Percentiles rank a stretch among this genome's conserved stretches.
Conservation (phyloP, 129 eudicot species). For the Oenanthe sinensis region DNA sequence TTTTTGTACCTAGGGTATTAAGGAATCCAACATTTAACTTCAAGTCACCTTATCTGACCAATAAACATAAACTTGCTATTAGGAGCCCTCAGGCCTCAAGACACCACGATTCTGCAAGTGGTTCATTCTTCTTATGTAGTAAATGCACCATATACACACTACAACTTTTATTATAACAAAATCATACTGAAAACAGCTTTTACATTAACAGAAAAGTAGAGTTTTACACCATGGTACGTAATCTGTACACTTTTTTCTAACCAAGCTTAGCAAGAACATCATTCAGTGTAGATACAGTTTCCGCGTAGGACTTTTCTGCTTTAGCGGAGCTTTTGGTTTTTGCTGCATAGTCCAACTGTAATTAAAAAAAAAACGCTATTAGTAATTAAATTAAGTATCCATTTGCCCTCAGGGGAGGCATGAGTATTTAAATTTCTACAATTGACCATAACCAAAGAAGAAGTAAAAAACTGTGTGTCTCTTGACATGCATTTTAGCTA, state of each 20-base stretch:
- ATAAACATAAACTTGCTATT: too few species aligned
- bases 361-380: not conserved
- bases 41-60: too few species aligned
- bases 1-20: too few species aligned
- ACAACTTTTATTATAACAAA: not conserved
- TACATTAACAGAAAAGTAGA: constrained; percentile 17
- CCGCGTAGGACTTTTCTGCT: constrained; percentile 84
- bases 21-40: too few species aligned
- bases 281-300: constrained; percentile 60
- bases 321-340: constrained; percentile 71
- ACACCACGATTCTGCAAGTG: not conserved
- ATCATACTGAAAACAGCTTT: not conserved
- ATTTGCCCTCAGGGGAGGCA: not conserved
- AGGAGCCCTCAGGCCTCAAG: not conserved
- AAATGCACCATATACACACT: not conserved
- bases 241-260: constrained; percentile 23
- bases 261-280: constrained; percentile 86
- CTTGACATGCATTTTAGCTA: not conserved
- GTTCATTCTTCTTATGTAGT: not conserved
- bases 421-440: not conserved
- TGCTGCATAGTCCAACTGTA: constrained; percentile 92
- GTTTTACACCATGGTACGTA: constrained; percentile 36
- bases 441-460: not conserved
- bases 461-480: not conserved
- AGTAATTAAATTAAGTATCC: not conserved